phyloP scores from a whole-genome alignment of 192 early-diverging fungal species.

The Backusella tarrabulga region DNA sequence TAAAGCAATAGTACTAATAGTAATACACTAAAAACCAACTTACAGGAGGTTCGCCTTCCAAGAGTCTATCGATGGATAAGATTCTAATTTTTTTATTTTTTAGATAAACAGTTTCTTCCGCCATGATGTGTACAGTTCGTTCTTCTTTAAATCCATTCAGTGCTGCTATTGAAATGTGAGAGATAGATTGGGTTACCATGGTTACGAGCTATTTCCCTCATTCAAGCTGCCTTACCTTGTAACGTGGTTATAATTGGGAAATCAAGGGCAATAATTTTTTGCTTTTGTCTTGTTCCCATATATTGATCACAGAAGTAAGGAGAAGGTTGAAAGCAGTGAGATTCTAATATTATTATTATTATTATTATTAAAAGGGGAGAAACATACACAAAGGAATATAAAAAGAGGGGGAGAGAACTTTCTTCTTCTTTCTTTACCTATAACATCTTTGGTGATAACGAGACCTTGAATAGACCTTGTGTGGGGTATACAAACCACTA shows the following conservation, averaged over 20 bases:
- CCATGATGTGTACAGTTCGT: slow-evolving; percentile 42
- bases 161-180: background rate
- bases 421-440: slow-evolving; percentile 31
- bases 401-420: background rate
- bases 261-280: slow-evolving; percentile 51
- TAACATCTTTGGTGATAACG: slow-evolving; percentile 42
- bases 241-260: slow-evolving; percentile 41
- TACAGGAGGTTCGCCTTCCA: slow-evolving; percentile 48
- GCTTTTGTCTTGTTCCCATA: slow-evolving; percentile 43
- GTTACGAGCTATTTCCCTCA: background rate
- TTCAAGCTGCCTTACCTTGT: slow-evolving; percentile 33
- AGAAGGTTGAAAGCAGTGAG: slow-evolving; percentile 50
- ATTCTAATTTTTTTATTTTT: slow-evolving; percentile 44
- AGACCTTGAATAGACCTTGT: slow-evolving; percentile 44
- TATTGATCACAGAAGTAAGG: slow-evolving; percentile 56
- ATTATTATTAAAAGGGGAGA: background rate
- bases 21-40: background rate
- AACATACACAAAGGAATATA: background rate
- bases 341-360: slow-evolving; percentile 35
- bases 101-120: slow-evolving; percentile 50
- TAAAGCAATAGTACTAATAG: background rate
- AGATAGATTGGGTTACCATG: background rate
- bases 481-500: slow-evolving; percentile 48
- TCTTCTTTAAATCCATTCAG: slow-evolving; percentile 39
- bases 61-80: slow-evolving; percentile 43